Evolutionary conservation across 176 grass and related monocot genomes (phyloP).

Genomic region (Microstegium vimineum): DNA sequence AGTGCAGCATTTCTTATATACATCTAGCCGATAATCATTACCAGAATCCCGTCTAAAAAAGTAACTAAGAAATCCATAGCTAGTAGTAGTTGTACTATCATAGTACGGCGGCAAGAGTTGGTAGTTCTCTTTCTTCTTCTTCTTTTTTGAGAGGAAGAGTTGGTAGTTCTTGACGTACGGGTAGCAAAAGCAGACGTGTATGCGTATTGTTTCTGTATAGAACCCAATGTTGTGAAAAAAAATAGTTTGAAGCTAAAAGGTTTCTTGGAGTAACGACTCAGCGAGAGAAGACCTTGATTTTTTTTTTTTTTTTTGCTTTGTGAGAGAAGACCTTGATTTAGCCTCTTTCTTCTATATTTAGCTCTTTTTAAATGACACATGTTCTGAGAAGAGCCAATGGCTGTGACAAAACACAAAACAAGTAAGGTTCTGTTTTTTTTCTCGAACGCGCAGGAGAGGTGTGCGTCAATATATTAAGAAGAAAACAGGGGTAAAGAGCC

Average conservation of each 20-base stretch:
- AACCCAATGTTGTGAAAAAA: background rate
- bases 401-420: too few species aligned
- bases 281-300: background rate
- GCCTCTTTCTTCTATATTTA: background rate
- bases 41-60: constrained; percentile 20
- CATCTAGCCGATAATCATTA: constrained; percentile 3
- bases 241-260: background rate
- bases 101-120: background rate
- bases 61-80: background rate
- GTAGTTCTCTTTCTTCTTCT: background rate
- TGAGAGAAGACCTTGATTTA: too few species aligned
- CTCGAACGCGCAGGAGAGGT: too few species aligned
- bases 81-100: background rate
- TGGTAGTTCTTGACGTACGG: background rate
- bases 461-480: too few species aligned
- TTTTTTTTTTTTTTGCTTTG: too few species aligned
- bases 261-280: background rate
- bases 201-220: background rate
- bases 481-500: too few species aligned
- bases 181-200: background rate
- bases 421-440: too few species aligned
- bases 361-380: too few species aligned
- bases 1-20: background rate
- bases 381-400: too few species aligned
- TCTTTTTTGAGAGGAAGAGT: background rate